These are phyloP conservation scores for Selenicereus undatus DNA, from an alignment of 148 eudicot species.

Conservation along the genomic window DNA sequence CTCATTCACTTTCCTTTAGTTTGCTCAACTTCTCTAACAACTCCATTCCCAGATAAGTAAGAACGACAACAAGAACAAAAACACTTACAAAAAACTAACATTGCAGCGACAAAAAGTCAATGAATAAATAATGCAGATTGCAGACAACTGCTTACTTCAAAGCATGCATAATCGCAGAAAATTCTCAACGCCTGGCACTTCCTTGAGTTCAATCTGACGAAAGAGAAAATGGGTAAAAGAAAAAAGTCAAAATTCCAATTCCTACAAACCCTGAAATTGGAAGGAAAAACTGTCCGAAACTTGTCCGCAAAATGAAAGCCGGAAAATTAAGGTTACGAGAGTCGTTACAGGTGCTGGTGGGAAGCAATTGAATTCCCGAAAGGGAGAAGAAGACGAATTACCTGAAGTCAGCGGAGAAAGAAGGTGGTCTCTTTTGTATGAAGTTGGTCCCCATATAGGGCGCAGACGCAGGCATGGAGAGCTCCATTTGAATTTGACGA, in stretches of 20 bases:
- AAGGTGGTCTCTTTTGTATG: not conserved
- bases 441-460: not conserved
- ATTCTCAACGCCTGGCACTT: not conserved
- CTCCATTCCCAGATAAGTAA: not conserved
- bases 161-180: not conserved
- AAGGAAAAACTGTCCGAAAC: not conserved
- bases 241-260: not conserved
- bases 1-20: too few relatives aligned
- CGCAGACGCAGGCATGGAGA: not conserved
- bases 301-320: not conserved
- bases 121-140: not conserved
- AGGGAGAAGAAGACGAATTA: not conserved
- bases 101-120: not conserved
- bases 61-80: too few relatives aligned
- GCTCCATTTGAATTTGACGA: not conserved
- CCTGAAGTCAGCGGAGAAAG: not conserved
- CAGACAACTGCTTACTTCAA: not conserved
- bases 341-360: not conserved
- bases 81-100: too few relatives aligned
- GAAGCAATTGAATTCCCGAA: not conserved
- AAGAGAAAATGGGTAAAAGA: not conserved
- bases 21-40: too few relatives aligned
- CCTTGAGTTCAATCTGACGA: constrained; percentile 1
- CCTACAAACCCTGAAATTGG: not conserved
- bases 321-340: not conserved